phyloP scores from a whole-genome alignment of 2,329 filamentous ascomycete species.

The Nigrospora osmanthi region DNA sequence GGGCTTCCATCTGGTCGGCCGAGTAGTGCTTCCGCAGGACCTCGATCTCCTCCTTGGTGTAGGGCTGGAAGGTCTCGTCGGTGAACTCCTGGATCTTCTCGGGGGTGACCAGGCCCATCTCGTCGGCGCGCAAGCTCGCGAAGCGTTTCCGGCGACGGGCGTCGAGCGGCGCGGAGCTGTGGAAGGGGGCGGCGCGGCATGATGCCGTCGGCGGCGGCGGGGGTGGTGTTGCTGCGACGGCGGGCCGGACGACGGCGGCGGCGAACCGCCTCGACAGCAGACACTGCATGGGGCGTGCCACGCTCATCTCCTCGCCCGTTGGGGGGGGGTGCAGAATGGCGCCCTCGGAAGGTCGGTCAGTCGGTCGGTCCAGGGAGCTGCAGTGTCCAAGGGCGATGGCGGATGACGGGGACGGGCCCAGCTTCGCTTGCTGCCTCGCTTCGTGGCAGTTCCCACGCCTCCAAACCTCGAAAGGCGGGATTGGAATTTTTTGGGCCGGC shows the following conservation, averaged over 20 bases:
- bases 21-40: constrained; percentile 63
- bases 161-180: constrained; percentile 39
- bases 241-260: constrained; percentile 21
- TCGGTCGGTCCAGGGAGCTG: too few relatives aligned
- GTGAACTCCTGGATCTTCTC: constrained; percentile 35
- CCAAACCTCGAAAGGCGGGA: too few relatives aligned
- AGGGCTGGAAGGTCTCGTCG: constrained; percentile 49
- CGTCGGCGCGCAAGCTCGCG: constrained; percentile 41
- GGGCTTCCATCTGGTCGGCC: constrained; percentile 69
- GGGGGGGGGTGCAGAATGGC: background rate
- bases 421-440: too few relatives aligned
- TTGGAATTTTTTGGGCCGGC: constrained; percentile 1
- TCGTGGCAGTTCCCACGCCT: too few relatives aligned
- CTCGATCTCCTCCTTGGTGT: constrained; percentile 58
- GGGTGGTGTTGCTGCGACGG: constrained; percentile 10
- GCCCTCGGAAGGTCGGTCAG: too few relatives aligned
- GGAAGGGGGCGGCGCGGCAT: constrained; percentile 35
- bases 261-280: constrained; percentile 42
- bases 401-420: too few relatives aligned
- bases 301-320: constrained; percentile 39
- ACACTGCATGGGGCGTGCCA: constrained; percentile 45
- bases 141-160: constrained; percentile 41
- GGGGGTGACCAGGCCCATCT: constrained; percentile 41
- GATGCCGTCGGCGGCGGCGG: constrained; percentile 14
- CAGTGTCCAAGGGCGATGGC: too few relatives aligned